phyloP scores from a whole-genome alignment of 345 rosid genomes.

The Orychophragmus violaceus region DNA sequence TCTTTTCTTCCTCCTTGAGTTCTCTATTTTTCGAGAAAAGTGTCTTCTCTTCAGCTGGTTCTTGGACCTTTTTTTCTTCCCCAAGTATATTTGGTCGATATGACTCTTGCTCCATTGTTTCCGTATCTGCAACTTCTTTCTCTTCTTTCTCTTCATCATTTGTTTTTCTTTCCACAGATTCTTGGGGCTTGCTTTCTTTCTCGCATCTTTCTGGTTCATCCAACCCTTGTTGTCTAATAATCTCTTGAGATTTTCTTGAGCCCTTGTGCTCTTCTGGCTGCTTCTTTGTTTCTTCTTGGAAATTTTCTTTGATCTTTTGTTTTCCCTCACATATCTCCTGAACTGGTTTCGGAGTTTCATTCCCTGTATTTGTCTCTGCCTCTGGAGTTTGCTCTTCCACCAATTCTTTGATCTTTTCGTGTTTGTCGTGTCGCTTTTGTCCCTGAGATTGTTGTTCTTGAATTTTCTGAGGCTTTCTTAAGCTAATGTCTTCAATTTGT shows the following conservation, averaged over 20 bases:
- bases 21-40: neutral
- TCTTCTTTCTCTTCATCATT: conserved; percentile 1
- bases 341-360: neutral
- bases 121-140: neutral
- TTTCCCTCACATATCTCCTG: conserved; percentile 3
- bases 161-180: neutral
- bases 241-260: neutral
- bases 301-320: neutral
- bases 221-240: neutral
- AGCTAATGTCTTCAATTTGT: neutral
- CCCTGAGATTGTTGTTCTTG: neutral
- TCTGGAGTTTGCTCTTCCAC: neutral
- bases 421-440: neutral
- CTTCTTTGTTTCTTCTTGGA: neutral
- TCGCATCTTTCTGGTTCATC: neutral
- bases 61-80: neutral
- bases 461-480: neutral
- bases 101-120: conserved; percentile 16
- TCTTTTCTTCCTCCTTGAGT: neutral
- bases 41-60: neutral
- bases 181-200: neutral
- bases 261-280: neutral
- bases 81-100: neutral
- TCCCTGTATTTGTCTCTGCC: neutral
- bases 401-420: neutral